Percentiles rank a stretch among this genome's conserved stretches.
Evolutionary conservation across 768 basidiomycete species (phyloP).

Genomic region (Pleurotus platypus): DNA sequence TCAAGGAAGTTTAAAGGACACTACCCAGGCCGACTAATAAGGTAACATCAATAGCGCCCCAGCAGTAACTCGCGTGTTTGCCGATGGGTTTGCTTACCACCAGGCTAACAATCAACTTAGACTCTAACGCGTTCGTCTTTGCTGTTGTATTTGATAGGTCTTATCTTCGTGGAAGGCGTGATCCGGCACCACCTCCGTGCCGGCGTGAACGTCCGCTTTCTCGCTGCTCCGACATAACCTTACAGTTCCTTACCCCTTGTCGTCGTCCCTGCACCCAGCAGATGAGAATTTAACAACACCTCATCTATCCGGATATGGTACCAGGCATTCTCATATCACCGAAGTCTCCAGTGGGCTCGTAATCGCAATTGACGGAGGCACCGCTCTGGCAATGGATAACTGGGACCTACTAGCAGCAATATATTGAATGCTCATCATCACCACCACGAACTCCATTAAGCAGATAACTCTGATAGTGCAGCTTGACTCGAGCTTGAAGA

Average conservation of each 20-base stretch:
- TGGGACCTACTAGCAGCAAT: background rate
- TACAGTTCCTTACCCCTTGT: background rate
- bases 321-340: background rate
- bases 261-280: background rate
- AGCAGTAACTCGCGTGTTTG: no score
- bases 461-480: no score
- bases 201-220: background rate
- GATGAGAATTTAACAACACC: conserved; percentile 1
- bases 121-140: no score
- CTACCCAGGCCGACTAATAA: background rate
- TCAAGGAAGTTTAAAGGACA: background rate
- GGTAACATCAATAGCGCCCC: background rate
- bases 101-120: no score
- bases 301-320: conserved; percentile 4
- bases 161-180: no score
- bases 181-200: background rate
- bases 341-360: background rate
- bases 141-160: no score
- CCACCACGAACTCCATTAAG: no score
- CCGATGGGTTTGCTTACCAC: no score
- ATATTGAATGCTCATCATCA: no score
- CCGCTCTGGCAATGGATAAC: background rate
- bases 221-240: conserved; percentile 4
- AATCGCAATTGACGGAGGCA: background rate
- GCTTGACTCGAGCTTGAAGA: no score